Evolutionary conservation across 768 basidiomycete species (phyloP).

Genomic region (Auricularia auricula-judae): DNA sequence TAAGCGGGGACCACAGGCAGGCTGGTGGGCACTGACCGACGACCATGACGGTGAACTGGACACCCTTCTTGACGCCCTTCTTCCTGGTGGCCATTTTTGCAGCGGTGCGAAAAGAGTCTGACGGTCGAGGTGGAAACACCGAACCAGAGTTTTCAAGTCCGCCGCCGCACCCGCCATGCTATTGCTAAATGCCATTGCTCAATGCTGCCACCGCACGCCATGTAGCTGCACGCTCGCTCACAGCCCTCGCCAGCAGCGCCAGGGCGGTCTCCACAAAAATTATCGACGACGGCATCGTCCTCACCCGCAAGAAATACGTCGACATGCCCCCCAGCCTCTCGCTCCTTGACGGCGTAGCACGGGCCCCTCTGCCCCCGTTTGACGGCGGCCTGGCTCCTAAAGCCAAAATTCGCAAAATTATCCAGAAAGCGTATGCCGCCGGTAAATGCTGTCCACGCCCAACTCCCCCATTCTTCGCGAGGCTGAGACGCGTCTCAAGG

Average conservation of each 20-base stretch:
- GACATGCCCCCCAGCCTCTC: neutral
- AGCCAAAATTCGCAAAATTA: neutral
- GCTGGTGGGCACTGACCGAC: constrained; percentile 57
- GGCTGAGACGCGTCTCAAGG: neutral
- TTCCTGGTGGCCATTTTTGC: constrained; percentile 28
- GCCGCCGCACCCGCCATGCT: neutral
- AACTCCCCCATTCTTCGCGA: neutral
- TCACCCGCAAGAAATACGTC: neutral
- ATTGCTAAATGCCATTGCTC: neutral
- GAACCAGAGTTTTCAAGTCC: neutral
- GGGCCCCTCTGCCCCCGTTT: neutral
- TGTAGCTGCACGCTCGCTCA: neutral
- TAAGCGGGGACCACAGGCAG: constrained; percentile 8
- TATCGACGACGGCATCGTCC: neutral
- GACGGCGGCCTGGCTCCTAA: neutral
- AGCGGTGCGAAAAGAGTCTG: neutral
- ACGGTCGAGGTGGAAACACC: neutral
- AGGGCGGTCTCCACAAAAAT: neutral
- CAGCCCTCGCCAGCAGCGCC: no score
- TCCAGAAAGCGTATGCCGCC: neutral
- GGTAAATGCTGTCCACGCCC: neutral
- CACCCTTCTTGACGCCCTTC: constrained; percentile 93
- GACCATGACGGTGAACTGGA: constrained; percentile 96
- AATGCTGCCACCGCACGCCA: neutral
- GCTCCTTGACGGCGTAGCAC: neutral